Evolutionary conservation across 2,329 filamentous ascomycete genomes (phyloP), one percentile per base, ranked within the genome.

Genomic region (Calonectria honghensis): DNA sequence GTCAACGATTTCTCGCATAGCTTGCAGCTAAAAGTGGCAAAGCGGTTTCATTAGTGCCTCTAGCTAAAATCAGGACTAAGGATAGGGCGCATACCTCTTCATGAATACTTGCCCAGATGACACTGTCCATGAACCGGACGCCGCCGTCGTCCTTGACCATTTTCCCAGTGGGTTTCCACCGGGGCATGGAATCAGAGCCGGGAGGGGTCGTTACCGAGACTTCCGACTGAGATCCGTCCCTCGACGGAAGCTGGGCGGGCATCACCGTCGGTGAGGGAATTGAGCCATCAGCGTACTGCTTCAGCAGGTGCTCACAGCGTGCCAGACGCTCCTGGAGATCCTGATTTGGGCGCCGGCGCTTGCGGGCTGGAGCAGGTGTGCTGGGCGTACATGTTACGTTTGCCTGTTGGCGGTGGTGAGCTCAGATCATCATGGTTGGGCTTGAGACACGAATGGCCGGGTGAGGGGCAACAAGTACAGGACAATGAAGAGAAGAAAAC

Each of bases 241-340:
- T 72, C 45, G 79, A 77, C 9, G 77, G 78, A 4, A 71, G 79
- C 64, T 74, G 72, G 45, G 72, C 70, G 37, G 78, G 72, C 66
- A 75, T 68, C 41, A 78, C 72, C 59, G 73, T 77, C 3, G 76
- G 77, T 20, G 81, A 75, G 51, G 84, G 80, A 14, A 77, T 79
- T 31, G 84, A 79, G n/a, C 82, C 84, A 73, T 81, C 82, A 7
- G 90, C 90, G 82, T 92, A 92, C 73, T 90, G 88, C 76, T 90
- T 91, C 29, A 92, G 82, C 50, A 92, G 83, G 76, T 90, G 89
- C 78, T 92, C 91, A 76, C 90, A 92, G 70, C 90, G 86, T 5
- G 90, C 90, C 45, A 92, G 85, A 50, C 91, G 87, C 82, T 92
- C 90, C 78, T 92, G 90, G 16, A 92, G 86, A 78, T 92, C 91